phyloP scores from a whole-genome alignment of 2,329 filamentous ascomycete genomes.

The Ophiocordyceps polyrhachis-furcata region DNA sequence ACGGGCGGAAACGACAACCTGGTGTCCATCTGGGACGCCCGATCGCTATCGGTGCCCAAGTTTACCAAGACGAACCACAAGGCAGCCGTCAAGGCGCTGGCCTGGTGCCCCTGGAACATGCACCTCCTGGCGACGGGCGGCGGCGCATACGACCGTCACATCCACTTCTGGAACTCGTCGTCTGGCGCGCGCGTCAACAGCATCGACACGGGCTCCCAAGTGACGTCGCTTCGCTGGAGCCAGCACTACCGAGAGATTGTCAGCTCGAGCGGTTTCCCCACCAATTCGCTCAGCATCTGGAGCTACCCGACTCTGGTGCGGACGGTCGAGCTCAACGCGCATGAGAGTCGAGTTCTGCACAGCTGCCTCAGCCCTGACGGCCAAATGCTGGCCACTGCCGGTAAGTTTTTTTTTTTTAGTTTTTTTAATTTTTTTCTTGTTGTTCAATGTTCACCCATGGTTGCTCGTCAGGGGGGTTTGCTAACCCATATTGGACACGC shows the following conservation, averaged over 20 bases:
- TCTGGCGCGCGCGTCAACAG: constrained; percentile 95
- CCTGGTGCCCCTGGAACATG: constrained; percentile 98
- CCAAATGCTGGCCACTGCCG: constrained; percentile 91
- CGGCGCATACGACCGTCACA: constrained; percentile 90
- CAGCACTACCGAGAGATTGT: constrained; percentile 96
- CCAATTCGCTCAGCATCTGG: constrained; percentile 98
- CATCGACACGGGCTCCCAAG: constrained; percentile 95
- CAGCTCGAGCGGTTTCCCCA: constrained; percentile 93
- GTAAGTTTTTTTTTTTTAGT: constrained; percentile 21
- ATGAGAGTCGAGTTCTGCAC: constrained; percentile 92
- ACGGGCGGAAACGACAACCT: constrained; percentile 98
- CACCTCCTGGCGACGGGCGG: constrained; percentile 94
- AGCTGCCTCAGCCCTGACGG: constrained; percentile 93
- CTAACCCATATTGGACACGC: background rate
- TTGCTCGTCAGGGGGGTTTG: background rate
- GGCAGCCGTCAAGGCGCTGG: constrained; percentile 91
- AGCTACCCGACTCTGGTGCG: constrained; percentile 94
- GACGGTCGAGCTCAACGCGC: constrained; percentile 93
- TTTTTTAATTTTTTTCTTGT: too few relatives aligned
- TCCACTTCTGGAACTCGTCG: constrained; percentile 99
- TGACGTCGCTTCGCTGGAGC: constrained; percentile 92
- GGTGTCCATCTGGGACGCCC: constrained; percentile 97
- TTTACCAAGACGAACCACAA: constrained; percentile 99
- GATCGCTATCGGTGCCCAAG: constrained; percentile 81
- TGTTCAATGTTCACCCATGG: too few relatives aligned